These are phyloP conservation scores for Pseudoneurospora amorphoporcata DNA, from an alignment of 495 filamentous ascomycete genomes.

Conservation along the genomic window DNA sequence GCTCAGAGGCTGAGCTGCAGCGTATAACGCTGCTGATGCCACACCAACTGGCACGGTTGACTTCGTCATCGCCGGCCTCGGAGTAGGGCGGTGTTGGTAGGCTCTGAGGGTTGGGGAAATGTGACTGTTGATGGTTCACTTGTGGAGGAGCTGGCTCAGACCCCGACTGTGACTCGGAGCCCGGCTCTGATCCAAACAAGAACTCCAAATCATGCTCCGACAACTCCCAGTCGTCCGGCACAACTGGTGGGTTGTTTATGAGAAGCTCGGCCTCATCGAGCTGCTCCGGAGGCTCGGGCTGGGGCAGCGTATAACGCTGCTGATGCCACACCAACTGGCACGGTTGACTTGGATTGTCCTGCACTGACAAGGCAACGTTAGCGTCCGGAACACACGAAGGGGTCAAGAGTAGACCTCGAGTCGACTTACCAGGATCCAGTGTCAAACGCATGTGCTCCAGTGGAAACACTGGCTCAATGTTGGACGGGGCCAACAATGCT, in stretches of 20 bases:
- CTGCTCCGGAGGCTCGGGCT: too few species aligned
- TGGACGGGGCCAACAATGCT: background rate
- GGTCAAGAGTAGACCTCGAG: background rate
- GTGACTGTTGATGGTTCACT: too few species aligned
- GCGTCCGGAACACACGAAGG: background rate
- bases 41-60: background rate
- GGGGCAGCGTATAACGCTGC: background rate
- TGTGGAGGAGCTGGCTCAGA: too few species aligned
- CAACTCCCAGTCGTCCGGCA: too few species aligned
- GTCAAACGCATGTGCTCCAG: background rate
- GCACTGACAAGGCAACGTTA: background rate
- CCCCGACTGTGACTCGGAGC: too few species aligned
- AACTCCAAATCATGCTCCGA: too few species aligned
- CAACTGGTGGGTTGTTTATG: too few species aligned
- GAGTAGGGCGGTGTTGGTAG: too few species aligned
- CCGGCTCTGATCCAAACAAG: too few species aligned
- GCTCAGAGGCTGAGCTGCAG: background rate
- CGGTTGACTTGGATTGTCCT: background rate
- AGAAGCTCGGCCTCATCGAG: too few species aligned
- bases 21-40: background rate
- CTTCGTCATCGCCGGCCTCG: too few species aligned
- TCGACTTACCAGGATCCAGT: background rate
- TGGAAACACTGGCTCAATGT: background rate
- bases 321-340: background rate
- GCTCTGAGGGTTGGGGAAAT: too few species aligned